phyloP scores from a whole-genome alignment of 179 eudicot genomes.

The Carnegiea gigantea region DNA sequence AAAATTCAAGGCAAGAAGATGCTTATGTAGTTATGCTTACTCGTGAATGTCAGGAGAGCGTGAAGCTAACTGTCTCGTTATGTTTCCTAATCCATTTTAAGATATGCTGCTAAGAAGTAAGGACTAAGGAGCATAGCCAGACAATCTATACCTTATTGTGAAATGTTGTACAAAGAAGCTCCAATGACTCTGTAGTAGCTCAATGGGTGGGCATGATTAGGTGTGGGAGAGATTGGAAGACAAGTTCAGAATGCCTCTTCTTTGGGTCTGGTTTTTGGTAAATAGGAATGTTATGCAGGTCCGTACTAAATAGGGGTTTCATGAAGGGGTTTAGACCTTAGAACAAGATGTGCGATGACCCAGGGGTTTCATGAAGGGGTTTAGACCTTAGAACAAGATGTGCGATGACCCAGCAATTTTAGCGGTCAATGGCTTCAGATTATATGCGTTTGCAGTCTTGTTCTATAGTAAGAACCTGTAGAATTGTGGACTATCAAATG shows the following conservation, averaged over 20 bases:
- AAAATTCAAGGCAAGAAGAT: background rate
- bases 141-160: background rate
- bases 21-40: background rate
- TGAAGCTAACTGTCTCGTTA: background rate
- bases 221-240: background rate
- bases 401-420: background rate
- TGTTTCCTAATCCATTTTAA: background rate
- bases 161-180: background rate
- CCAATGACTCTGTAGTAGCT: background rate
- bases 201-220: background rate
- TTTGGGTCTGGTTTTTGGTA: background rate
- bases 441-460: background rate
- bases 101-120: background rate
- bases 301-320: background rate
- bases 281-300: background rate
- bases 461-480: background rate
- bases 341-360: background rate
- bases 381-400: background rate
- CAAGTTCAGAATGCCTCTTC: background rate
- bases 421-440: background rate
- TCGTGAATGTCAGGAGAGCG: background rate
- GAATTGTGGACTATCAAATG: background rate
- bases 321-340: background rate
- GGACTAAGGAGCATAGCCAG: background rate
- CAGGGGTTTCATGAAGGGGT: background rate